Conservation (phyloP, 2,329 filamentous ascomycete species). For the Nothopassalora personata region DNA sequence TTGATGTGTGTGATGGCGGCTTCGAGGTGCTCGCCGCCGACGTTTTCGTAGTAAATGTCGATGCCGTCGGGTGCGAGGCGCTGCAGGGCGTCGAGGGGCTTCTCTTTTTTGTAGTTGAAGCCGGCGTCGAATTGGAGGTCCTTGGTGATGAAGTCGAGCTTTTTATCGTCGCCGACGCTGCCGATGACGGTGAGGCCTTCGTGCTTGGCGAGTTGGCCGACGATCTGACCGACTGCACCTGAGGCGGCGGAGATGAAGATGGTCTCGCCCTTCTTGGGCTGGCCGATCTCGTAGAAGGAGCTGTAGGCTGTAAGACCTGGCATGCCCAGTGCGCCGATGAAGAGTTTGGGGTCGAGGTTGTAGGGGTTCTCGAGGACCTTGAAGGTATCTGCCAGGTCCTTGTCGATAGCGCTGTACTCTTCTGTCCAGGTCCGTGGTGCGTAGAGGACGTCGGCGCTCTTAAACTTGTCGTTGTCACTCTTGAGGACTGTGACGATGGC, state of each 20-base stretch:
- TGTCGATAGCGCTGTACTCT: slow-evolving; percentile 60
- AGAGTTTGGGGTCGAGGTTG: slow-evolving; percentile 60
- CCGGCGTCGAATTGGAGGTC: slow-evolving; percentile 66
- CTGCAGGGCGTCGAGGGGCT: slow-evolving; percentile 59
- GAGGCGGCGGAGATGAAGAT: slow-evolving; percentile 77
- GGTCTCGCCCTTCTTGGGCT: slow-evolving; percentile 71
- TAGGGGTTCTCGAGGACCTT: slow-evolving; percentile 63
- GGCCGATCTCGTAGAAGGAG: slow-evolving; percentile 67
- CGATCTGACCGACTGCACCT: slow-evolving; percentile 75
- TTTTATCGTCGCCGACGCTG: slow-evolving; percentile 72
- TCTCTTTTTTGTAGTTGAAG: slow-evolving; percentile 88
- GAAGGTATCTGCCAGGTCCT: slow-evolving; percentile 39
- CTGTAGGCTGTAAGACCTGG: slow-evolving; percentile 71
- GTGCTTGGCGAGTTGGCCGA: slow-evolving; percentile 77
- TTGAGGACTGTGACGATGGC: slow-evolving; percentile 65
- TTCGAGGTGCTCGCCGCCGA: slow-evolving; percentile 66
- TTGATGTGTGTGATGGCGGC: slow-evolving; percentile 63
- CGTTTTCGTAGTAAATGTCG: slow-evolving; percentile 77
- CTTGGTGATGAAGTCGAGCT: slow-evolving; percentile 67
- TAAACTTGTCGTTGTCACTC: slow-evolving; percentile 59
- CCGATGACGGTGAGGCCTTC: slow-evolving; percentile 76
- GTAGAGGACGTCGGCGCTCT: slow-evolving; percentile 61
- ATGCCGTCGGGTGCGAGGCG: slow-evolving; percentile 71
- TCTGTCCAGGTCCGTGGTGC: slow-evolving; percentile 34
- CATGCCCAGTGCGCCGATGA: slow-evolving; percentile 74